Conservation (phyloP, 805 yeast species). For the Ogataea zsoltii region DNA sequence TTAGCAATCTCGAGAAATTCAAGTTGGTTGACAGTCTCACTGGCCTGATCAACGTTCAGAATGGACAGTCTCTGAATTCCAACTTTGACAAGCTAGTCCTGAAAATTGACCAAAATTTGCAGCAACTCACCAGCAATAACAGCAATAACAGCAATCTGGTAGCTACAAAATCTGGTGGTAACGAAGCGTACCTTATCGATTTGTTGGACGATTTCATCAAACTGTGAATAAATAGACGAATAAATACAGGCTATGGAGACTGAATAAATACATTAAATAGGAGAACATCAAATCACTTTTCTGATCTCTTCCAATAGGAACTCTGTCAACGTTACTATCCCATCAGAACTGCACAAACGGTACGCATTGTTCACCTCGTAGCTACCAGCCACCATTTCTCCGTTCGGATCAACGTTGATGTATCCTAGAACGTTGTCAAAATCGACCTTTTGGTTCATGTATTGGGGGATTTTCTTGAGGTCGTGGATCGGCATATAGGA, state of each 20-base stretch:
- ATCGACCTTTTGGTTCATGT: slow-evolving; percentile 57
- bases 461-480: slow-evolving; percentile 61
- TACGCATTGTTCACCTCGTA: slow-evolving; percentile 64
- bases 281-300: slow-evolving; percentile 9
- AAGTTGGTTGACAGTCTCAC: slow-evolving; percentile 45
- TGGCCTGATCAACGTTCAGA: slow-evolving; percentile 32
- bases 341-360: slow-evolving; percentile 49
- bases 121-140: neutral
- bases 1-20: slow-evolving; percentile 38
- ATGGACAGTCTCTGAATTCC: slow-evolving; percentile 17
- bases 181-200: slow-evolving; percentile 41
- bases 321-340: slow-evolving; percentile 55
- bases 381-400: slow-evolving; percentile 53
- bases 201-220: slow-evolving; percentile 47
- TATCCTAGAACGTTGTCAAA: slow-evolving; percentile 73
- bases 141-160: too few species aligned
- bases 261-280: slow-evolving; percentile 4
- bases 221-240: slow-evolving; percentile 14
- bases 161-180: slow-evolving; percentile 28
- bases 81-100: slow-evolving; percentile 26
- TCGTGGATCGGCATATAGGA: slow-evolving; percentile 72
- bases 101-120: slow-evolving; percentile 24
- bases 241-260: slow-evolving; percentile 1
- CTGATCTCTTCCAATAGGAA: slow-evolving; percentile 42
- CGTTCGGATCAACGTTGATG: slow-evolving; percentile 55